Base-by-base conservation (phyloP, 2,329 filamentous ascomycete species). In the Cytospora chrysosperma region DNA sequence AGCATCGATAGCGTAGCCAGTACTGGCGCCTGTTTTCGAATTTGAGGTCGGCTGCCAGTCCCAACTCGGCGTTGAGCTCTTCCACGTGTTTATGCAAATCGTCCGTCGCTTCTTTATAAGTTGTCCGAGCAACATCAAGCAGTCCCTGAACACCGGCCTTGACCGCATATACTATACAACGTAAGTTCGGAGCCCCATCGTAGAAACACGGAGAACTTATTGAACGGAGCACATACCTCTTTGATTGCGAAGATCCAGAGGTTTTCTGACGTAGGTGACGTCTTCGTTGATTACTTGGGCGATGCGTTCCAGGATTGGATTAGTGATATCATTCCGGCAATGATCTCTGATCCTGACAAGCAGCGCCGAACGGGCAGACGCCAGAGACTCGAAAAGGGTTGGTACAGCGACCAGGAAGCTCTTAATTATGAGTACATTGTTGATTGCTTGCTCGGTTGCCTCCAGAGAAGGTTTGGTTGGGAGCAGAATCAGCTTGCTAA, bases 201-300 rank as follows among this genome's bases (percentile, higher is more conserved):
- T 47, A 3, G n/a, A 47, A 13, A 34, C 15, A 34, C 9, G 4
- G 32, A 24, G n/a, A 47, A 4, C n/a, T 10, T 10, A 4, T 47
- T 47, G 8, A 8, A 24, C 1, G 24, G 13, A 1, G 8, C 12
- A 47, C n/a, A 47, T 12, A 47, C 43, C 43, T 67, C 94, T 83
- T 72, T 98, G 94, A 66, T 97, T 96, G 17, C 93, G 85, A 62
- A 97, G 80, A 66, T 97, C 94, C 5, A 98, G 81, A 0, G 95
- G 89, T 26, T 88, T 86, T 54, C 84, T 91, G 64, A 91, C 89
- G 69, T 90, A 96, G 0, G 82, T 85, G 0, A 93, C 91, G 72
- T 97, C 91, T 10, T 90, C 84, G 67, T 98, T 95, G 68, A 99
- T 88, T 0, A 85, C 85, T 17, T 81, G 77, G 52, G 84, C 78